Evolutionary conservation across 345 rosid species (phyloP), one percentile per base, ranked within the genome.

Genomic region (Camelina hispida): DNA sequence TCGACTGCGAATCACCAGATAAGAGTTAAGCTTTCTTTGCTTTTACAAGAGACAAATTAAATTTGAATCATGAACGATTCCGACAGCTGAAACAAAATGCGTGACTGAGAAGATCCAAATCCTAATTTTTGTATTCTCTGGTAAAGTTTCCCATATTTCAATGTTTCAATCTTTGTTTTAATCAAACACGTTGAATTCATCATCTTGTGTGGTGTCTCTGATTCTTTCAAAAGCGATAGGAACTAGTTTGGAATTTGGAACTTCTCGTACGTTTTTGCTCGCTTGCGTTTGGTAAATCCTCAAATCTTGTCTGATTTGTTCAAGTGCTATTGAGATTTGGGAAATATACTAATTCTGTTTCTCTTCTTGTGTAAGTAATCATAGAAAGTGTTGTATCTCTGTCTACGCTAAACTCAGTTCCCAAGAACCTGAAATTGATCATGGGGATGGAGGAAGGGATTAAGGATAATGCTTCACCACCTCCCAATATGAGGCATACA

Each of bases 371-470:
- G 60, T 30, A 32, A 46, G 53, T 28, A 50, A 32, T 25, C 32
- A 44, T 56, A 2, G 18, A 69, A 58, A 34, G 42, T 30, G 57
- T 44, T 43, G 38, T 28, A 18, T 70, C 38, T 58, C 35, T 59
- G 25, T 56, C 43, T 52, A n/a, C 22, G 37, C 23, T 68, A 35
- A 68, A 37, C 53, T 43, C 22, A 7, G 40, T 25, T 58, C 72
- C 72, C 5, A n/a, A 55, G 2, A 40, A 51, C 20, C 53, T n/a
- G 58, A 83, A 61, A 58, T 30, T 77, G 28, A 76, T 28, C 30
- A 28, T 60, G 66, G 74, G 82, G n/a, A 56, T 72, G 74, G 90
- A 82, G 72, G 90, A 87, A 72, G 87, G 82, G 8, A 9, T 25
- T 23, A 71, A 64, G 51, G 87, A 84, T 46, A 74, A 63, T 54